Evolutionary conservation across 768 basidiomycete species (phyloP).

Genomic region (Phlegmacium glaucopus): DNA sequence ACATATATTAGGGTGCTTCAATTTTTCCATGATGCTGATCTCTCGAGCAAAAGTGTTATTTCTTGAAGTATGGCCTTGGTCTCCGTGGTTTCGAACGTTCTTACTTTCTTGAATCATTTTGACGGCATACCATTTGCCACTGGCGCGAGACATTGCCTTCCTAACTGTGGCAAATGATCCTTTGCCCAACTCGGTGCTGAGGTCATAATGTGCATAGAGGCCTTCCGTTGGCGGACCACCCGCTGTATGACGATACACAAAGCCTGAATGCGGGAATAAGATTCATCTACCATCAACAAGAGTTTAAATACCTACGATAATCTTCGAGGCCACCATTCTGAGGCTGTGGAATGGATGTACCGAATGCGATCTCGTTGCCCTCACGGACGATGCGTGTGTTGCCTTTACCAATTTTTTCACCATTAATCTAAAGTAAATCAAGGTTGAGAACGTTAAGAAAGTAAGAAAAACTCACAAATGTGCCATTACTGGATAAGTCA

Average conservation of each 20-base stretch:
- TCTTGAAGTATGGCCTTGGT: slow-evolving; percentile 15
- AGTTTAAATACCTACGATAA: slow-evolving; percentile 52
- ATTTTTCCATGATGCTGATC: slow-evolving; percentile 71
- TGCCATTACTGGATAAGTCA: slow-evolving; percentile 72
- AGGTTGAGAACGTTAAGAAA: neutral
- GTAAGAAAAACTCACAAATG: slow-evolving; percentile 48
- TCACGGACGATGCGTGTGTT: slow-evolving; percentile 57
- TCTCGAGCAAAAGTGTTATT: slow-evolving; percentile 55
- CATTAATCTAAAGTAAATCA: slow-evolving; percentile 53
- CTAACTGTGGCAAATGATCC: slow-evolving; percentile 91
- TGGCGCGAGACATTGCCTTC: slow-evolving; percentile 70
- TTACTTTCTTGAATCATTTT: slow-evolving; percentile 75
- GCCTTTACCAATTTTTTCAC: slow-evolving; percentile 56
- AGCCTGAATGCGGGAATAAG: slow-evolving; percentile 40
- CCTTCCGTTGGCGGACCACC: slow-evolving; percentile 45
- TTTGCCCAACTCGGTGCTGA: slow-evolving; percentile 73
- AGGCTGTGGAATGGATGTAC: slow-evolving; percentile 47
- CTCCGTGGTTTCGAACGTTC: slow-evolving; percentile 28
- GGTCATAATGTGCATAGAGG: slow-evolving; percentile 63
- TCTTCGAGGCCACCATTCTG: slow-evolving; percentile 55
- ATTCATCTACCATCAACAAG: neutral
- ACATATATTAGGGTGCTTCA: slow-evolving; percentile 83
- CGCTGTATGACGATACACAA: slow-evolving; percentile 67
- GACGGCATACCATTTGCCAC: slow-evolving; percentile 78
- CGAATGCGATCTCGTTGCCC: slow-evolving; percentile 88